phyloP scores from a whole-genome alignment of 495 filamentous ascomycete genomes.

The Monascus purpureus region DNA sequence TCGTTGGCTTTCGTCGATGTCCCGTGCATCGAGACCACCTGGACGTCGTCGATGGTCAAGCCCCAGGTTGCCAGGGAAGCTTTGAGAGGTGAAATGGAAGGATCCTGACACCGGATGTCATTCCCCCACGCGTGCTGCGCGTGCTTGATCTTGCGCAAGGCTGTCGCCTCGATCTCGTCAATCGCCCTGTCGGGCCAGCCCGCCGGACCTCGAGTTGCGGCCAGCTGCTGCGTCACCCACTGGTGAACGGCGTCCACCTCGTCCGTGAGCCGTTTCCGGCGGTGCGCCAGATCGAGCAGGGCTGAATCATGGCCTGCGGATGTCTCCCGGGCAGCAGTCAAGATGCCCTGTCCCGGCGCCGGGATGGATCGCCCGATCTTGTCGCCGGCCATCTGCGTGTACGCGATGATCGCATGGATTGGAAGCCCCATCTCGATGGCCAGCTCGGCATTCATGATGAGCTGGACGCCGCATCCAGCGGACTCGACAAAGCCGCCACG shows the following conservation, averaged over 20 bases:
- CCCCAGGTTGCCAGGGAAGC: conserved; percentile 10
- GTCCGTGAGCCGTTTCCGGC: conserved; percentile 1
- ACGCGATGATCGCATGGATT: conserved; percentile 9
- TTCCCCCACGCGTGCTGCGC: conserved; percentile 5
- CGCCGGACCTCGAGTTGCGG: background rate
- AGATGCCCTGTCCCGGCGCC: conserved; percentile 12
- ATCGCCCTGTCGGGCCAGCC: background rate
- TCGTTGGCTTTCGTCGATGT: conserved; percentile 14
- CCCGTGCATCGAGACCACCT: conserved; percentile 11
- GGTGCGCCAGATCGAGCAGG: conserved; percentile 5
- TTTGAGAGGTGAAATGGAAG: conserved; percentile 8
- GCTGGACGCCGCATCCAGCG: conserved; percentile 9
- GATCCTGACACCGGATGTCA: conserved; percentile 4
- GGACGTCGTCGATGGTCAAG: conserved; percentile 11
- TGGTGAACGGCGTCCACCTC: background rate
- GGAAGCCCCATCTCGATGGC: conserved; percentile 12
- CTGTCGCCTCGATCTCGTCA: background rate
- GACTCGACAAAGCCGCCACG: conserved; percentile 12
- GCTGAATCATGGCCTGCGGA: conserved; percentile 1
- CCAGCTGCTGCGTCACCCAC: background rate
- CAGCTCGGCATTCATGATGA: conserved; percentile 7
- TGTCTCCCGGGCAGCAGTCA: conserved; percentile 7
- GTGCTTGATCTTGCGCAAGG: background rate
- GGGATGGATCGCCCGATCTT: conserved; percentile 11
- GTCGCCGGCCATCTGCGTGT: conserved; percentile 6